Evolutionary conservation across 495 filamentous ascomycete species (phyloP), one percentile per base, ranked within the genome.

Genomic region (Mytilinidion resinicola): DNA sequence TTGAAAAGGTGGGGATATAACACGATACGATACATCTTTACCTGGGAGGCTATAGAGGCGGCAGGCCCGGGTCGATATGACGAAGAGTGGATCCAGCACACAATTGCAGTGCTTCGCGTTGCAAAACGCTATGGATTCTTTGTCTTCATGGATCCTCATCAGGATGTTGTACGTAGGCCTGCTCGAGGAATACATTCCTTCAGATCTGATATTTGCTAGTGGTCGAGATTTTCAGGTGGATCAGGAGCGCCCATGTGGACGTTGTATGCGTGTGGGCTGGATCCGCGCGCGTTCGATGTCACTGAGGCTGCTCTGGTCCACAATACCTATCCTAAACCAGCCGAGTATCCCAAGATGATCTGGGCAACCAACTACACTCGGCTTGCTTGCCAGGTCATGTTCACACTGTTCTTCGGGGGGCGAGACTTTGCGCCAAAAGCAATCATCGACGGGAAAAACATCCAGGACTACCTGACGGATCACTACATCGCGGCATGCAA

Each of bases 241-340:
- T 97, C 93, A 21, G 93, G 93, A 33, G 95, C 93, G 9, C 93
- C 93, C 0, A 88, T 96, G 83, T 98, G 93, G 93, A 98, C 93
- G 19, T 70, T 98, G 0, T 97, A 97, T 73, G 93, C 93, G 1
- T 89, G 86, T 48, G 93, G 93, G 8, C 74, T 98, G 21, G 88
- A 98, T 64, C 93, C 95, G 3, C 78, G 81, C 66, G 80, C 79
- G 34, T 96, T 98, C 66, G 83, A 84, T 44, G 84, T 82, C 21
- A 98, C 92, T 14, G 88, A 96, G 71, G 95, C 91, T 3, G 90
- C 95, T 19, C 78, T 96, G 43, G 92, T 98, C 21, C 93, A 98
- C 44, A 98, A 97, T 66, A 92, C 87, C 0, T 96, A 87, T 65
- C 85, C 90, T n/a, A 79, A 95, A 37, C 89, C 91, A 15, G 83